Percentiles rank a stretch among this genome's conserved stretches.
These are phyloP conservation scores for Scheffersomyces insectosa DNA, from an alignment of 1,139 yeast genomes.

Conservation along the genomic window DNA sequence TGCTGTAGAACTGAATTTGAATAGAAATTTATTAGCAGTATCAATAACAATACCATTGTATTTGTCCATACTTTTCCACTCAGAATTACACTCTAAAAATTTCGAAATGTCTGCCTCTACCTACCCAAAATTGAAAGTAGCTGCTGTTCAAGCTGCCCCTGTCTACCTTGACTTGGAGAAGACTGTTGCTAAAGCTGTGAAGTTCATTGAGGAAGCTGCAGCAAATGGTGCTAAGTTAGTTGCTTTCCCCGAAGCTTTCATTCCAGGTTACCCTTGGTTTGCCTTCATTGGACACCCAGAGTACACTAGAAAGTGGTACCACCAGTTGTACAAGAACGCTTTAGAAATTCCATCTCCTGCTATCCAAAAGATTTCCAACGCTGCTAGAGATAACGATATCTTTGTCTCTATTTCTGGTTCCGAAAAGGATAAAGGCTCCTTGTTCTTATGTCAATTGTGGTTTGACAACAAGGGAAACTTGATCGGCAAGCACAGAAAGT, in stretches of 20 bases:
- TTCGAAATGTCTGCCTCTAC: neutral
- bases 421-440: conserved; percentile 8
- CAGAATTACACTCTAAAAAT: neutral
- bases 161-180: conserved; percentile 13
- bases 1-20: no score
- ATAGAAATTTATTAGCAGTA: no score
- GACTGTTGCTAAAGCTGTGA: conserved; percentile 11
- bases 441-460: conserved; percentile 10
- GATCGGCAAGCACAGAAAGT: conserved; percentile 1
- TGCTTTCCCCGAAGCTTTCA: conserved; percentile 16
- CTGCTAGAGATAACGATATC: conserved; percentile 9
- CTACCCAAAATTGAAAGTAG: conserved; percentile 13
- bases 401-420: conserved; percentile 5
- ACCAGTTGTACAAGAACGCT: conserved; percentile 7
- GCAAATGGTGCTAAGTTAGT: conserved; percentile 13
- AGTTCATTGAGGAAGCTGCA: conserved; percentile 14
- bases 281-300: conserved; percentile 7
- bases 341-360: conserved; percentile 7
- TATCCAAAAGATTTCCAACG: conserved; percentile 7
- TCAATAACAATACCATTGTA: no score
- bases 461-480: conserved; percentile 9
- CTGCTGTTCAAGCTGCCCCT: conserved; percentile 18
- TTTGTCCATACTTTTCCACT: neutral
- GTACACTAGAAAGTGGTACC: conserved; percentile 4
- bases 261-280: conserved; percentile 17